Evolutionary conservation across 2,329 filamentous ascomycete species (phyloP).

Genomic region (Monilinia vaccinii-corymbosi): DNA sequence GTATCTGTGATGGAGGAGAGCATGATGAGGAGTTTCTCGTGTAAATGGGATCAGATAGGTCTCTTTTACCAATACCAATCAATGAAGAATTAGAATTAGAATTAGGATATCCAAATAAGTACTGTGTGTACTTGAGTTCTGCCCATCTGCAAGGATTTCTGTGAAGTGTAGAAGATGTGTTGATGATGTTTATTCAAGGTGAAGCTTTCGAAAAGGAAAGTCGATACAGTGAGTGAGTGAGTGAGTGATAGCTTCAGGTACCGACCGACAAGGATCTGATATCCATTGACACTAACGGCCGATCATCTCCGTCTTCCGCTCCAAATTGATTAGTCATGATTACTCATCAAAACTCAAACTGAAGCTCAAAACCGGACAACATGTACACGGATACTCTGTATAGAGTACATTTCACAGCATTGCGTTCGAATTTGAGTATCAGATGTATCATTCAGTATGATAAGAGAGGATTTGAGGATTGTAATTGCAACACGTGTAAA

Average conservation of each 20-base stretch:
- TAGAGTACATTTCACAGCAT: no score
- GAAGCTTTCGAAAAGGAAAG: background rate
- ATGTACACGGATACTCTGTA: no score
- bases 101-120: background rate
- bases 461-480: no score
- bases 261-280: background rate
- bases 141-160: background rate
- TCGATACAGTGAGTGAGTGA: no score
- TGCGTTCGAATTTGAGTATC: no score
- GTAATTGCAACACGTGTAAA: no score
- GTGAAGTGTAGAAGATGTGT: background rate
- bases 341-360: background rate
- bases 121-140: background rate
- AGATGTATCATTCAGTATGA: no score
- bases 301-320: background rate
- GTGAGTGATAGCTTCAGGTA: no score
- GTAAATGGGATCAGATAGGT: background rate
- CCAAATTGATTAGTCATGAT: no score
- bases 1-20: conserved; percentile 1
- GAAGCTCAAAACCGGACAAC: background rate
- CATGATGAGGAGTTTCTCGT: conserved; percentile 8
- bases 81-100: background rate
- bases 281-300: background rate
- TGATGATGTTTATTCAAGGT: background rate
- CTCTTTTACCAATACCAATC: no score